Evolutionary conservation across 805 yeast genomes (phyloP).

Genomic region (Candida chauliodis): DNA sequence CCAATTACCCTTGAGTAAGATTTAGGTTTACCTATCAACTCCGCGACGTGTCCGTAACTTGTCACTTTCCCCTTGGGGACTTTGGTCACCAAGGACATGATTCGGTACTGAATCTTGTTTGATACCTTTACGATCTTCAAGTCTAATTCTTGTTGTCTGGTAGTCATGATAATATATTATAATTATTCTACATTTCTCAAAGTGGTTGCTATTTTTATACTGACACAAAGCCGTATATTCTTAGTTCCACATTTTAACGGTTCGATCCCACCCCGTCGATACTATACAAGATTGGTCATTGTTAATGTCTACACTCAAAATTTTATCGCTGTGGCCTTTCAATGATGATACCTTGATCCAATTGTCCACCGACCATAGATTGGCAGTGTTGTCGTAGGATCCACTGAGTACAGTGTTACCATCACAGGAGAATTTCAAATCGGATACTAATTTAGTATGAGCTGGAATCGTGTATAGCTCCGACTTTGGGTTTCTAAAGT

Average conservation of each 20-base stretch:
- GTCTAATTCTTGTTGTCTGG: slow-evolving; percentile 3
- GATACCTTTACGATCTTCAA: slow-evolving; percentile 3
- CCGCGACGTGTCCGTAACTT: slow-evolving; percentile 74
- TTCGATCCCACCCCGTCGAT: slow-evolving; percentile 82
- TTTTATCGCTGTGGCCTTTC: slow-evolving; percentile 58
- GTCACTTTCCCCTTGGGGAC: slow-evolving; percentile 66
- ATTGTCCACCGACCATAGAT: slow-evolving; percentile 59
- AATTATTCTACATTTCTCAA: too few relatives aligned
- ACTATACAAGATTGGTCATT: slow-evolving; percentile 42
- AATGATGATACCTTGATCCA: slow-evolving; percentile 60
- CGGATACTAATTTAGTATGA: slow-evolving; percentile 71
- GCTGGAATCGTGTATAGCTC: slow-evolving; percentile 59
- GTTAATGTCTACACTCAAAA: slow-evolving; percentile 64
- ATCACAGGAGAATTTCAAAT: slow-evolving; percentile 47
- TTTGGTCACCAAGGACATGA: slow-evolving; percentile 14
- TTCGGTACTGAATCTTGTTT: slow-evolving; percentile 2
- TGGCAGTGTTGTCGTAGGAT: slow-evolving; percentile 69
- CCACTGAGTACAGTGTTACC: slow-evolving; percentile 56
- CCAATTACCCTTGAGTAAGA: slow-evolving; percentile 72
- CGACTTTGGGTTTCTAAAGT: slow-evolving; percentile 49
- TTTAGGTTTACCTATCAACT: slow-evolving; percentile 55
- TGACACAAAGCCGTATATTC: too few relatives aligned
- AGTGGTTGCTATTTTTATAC: slow-evolving; percentile 1
- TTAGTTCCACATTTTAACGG: slow-evolving; percentile 59
- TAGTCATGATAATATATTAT: neutral